phyloP scores from a whole-genome alignment of 2,329 filamentous ascomycete genomes.

The Beauveria bassiana region DNA sequence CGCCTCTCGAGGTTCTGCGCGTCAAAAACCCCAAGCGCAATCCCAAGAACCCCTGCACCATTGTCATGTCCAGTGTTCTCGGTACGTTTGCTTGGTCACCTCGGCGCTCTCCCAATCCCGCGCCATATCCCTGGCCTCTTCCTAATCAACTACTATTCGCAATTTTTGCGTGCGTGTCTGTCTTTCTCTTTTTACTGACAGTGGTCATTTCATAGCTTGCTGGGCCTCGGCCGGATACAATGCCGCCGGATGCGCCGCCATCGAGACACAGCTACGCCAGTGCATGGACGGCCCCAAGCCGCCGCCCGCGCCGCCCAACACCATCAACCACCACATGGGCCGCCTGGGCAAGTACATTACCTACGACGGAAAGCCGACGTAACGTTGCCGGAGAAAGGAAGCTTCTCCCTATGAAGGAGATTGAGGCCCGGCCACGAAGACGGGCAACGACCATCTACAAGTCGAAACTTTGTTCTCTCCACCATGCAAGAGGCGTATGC shows the following conservation, averaged over 20 bases:
- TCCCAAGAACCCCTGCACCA: slow-evolving; percentile 44
- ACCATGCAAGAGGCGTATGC: no score
- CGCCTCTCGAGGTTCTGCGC: slow-evolving; percentile 47
- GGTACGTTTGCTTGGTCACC: slow-evolving; percentile 29
- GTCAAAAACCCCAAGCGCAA: slow-evolving; percentile 45
- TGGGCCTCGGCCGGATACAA: slow-evolving; percentile 75
- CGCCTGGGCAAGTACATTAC: slow-evolving; percentile 68
- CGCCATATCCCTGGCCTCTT: no score
- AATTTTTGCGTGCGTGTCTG: not conserved
- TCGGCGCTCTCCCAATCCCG: no score
- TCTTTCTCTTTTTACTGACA: not conserved
- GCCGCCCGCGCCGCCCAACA: slow-evolving; percentile 49
- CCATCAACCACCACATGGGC: slow-evolving; percentile 86
- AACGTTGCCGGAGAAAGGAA: not conserved
- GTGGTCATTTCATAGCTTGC: slow-evolving; percentile 50
- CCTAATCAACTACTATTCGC: no score
- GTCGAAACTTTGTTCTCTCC: no score
- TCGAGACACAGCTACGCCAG: slow-evolving; percentile 52
- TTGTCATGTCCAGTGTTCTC: slow-evolving; percentile 50
- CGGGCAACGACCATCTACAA: no score
- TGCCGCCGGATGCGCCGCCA: slow-evolving; percentile 47
- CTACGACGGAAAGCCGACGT: slow-evolving; percentile 30
- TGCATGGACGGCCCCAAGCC: slow-evolving; percentile 74
- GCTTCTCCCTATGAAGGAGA: no score
- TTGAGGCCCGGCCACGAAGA: no score